phyloP scores from a whole-genome alignment of 495 filamentous ascomycete genomes.

The Xylaria sp. region DNA sequence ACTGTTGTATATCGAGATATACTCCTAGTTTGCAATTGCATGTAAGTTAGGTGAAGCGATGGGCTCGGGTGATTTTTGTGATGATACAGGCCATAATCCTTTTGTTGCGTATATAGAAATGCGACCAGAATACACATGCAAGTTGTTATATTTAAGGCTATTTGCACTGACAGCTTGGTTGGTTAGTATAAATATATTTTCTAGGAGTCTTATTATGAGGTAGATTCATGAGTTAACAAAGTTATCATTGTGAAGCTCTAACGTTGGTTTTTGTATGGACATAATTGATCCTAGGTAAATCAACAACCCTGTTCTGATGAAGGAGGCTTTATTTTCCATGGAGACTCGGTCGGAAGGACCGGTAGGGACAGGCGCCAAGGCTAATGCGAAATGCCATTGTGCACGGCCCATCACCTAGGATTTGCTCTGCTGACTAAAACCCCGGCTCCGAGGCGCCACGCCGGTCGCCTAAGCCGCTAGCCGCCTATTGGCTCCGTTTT shows the following conservation, averaged over 20 bases:
- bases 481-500: conserved; percentile 3
- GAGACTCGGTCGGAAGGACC: not conserved
- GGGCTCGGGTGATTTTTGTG: too few relatives aligned
- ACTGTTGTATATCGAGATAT: too few relatives aligned
- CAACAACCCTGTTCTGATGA: too few relatives aligned
- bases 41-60: too few relatives aligned
- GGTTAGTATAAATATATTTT: too few relatives aligned
- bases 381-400: not conserved
- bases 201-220: not conserved
- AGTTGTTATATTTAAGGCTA: too few relatives aligned
- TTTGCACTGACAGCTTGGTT: too few relatives aligned
- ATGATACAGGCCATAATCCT: too few relatives aligned
- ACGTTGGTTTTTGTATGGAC: not conserved
- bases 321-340: not conserved
- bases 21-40: too few relatives aligned
- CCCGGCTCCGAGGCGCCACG: not conserved
- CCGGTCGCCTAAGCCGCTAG: not conserved
- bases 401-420: not conserved
- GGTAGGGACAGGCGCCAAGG: not conserved
- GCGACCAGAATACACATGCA: too few relatives aligned
- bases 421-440: conserved; percentile 1
- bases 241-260: not conserved
- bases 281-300: too few relatives aligned
- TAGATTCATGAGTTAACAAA: not conserved
- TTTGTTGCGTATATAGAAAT: too few relatives aligned